Evolutionary conservation across 2,329 filamentous ascomycete species (phyloP), one percentile per base, ranked within the genome.

Genomic region (Sporothrix globosa): DNA sequence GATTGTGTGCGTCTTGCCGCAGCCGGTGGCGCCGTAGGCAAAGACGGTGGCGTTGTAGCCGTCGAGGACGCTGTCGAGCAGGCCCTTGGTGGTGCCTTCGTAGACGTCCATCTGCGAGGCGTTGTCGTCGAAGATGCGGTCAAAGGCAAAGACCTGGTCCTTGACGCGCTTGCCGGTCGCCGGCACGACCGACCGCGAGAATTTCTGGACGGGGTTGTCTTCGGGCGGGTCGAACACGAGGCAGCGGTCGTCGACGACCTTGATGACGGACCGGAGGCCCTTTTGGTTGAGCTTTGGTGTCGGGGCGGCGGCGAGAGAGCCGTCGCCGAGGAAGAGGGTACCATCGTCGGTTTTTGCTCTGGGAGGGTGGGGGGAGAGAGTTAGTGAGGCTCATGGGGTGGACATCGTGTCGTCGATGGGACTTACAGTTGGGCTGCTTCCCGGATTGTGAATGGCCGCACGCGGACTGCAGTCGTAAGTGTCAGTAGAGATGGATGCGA

Each of bases 31-130:
- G 75, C 96, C 96, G 80, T 99, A 99, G 66, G 96, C 96, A 79
- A 99, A 99, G 4, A 99, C 96, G 0, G 96, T 99, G 63, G 96
- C 96, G 83, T 99, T 99, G 85, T 97, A 99, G 74, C 96, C 96
- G 75, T 99, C 94, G 71, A 99, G 85, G 19, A 99, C 94, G 78
- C 91, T 97, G 79, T 98, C 95, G 72, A 99, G 87, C n/a, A 99
- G 87, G 70, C 84, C 88, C 79, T 91, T 92, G 1, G 95, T 97
- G 0, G 96, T 98, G 17, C 92, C 87, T 80, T 98, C 96, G 83
- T 98, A 99, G 0, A 99, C 92, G 77, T 99, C 96, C 71, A 88
- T 90, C 77, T 99, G 96, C 7, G 90, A 90, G 21, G 92, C 92
- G 78, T 95, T 97, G 72, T 98, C 94, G 84, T 99, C 96, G 80